Percentiles rank a stretch among this genome's conserved stretches.
These are phyloP conservation scores for Pleurostoma richardsiae DNA, from an alignment of 2,329 filamentous ascomycete genomes.

Conservation along the genomic window DNA sequence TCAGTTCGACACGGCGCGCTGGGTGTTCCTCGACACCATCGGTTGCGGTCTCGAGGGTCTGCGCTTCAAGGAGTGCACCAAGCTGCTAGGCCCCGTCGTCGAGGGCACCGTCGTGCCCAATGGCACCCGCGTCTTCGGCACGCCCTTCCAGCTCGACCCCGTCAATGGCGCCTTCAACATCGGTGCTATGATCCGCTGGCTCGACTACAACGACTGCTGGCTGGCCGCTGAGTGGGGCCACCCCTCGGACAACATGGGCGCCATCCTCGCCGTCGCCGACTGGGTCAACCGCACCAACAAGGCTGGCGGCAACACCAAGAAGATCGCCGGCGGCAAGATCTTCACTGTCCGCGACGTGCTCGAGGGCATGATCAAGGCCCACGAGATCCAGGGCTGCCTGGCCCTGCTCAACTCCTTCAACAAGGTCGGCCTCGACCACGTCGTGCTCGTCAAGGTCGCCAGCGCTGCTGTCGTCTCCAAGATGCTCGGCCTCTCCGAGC, in stretches of 20 bases:
- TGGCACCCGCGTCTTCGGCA: constrained; percentile 86
- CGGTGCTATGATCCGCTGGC: constrained; percentile 96
- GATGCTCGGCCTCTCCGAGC: constrained; percentile 84
- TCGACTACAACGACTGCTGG: constrained; percentile 99
- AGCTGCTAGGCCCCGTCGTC: constrained; percentile 88
- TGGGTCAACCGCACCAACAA: constrained; percentile 92
- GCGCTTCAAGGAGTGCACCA: constrained; percentile 92
- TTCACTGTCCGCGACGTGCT: constrained; percentile 87
- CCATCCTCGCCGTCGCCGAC: constrained; percentile 93
- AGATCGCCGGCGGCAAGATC: constrained; percentile 76
- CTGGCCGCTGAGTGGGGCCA: constrained; percentile 98
- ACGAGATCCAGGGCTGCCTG: constrained; percentile 97
- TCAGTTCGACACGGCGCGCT: constrained; percentile 91
- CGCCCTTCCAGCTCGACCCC: constrained; percentile 89
- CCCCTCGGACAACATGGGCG: constrained; percentile 95
- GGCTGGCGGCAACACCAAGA: constrained; percentile 54
- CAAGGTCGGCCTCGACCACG: constrained; percentile 96
- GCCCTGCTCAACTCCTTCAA: constrained; percentile 98
- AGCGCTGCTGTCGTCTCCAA: constrained; percentile 91
- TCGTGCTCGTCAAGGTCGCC: constrained; percentile 96
- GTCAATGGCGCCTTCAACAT: constrained; percentile 98
- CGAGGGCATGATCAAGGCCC: constrained; percentile 98
- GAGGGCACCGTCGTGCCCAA: constrained; percentile 88
- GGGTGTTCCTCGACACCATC: constrained; percentile 93
- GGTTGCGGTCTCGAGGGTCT: constrained; percentile 95